Conservation (phyloP, 2,329 filamentous ascomycete genomes). For the Colletotrichum gloeosporioides region DNA sequence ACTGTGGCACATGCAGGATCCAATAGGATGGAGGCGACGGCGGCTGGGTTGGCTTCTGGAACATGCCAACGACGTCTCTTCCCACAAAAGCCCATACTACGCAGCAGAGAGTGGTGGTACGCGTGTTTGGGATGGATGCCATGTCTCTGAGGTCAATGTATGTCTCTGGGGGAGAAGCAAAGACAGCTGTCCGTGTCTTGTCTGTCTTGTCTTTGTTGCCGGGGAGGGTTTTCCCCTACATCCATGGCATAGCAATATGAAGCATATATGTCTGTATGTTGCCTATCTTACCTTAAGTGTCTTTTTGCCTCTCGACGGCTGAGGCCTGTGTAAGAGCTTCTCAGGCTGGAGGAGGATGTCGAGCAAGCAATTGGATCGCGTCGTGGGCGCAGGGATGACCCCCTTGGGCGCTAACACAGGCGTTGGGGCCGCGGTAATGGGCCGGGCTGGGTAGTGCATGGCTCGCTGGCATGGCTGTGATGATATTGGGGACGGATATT, state of each 20-base stretch:
- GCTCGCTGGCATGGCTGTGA: background rate
- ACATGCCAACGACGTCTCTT: conserved; percentile 3
- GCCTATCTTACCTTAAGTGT: background rate
- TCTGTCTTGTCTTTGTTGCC: background rate
- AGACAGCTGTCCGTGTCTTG: background rate
- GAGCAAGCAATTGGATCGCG: conserved; percentile 18
- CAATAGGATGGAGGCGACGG: background rate
- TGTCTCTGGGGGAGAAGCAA: background rate
- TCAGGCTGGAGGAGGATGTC: background rate
- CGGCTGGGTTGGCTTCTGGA: conserved; percentile 15
- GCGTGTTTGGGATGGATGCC: background rate
- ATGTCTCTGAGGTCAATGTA: background rate
- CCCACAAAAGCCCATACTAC: background rate
- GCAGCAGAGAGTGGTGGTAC: background rate
- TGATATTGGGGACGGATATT: background rate
- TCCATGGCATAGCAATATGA: background rate
- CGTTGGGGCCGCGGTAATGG: conserved; percentile 12
- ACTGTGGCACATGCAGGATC: background rate
- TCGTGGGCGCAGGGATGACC: conserved; percentile 2
- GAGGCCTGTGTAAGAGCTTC: background rate
- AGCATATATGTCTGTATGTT: background rate
- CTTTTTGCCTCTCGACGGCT: background rate
- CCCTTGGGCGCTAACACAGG: conserved; percentile 13
- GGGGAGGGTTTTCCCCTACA: background rate
- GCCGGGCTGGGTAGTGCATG: background rate